Evolutionary conservation across 2,329 filamentous ascomycete genomes (phyloP).

Genomic region (Aspergillus intermedius): DNA sequence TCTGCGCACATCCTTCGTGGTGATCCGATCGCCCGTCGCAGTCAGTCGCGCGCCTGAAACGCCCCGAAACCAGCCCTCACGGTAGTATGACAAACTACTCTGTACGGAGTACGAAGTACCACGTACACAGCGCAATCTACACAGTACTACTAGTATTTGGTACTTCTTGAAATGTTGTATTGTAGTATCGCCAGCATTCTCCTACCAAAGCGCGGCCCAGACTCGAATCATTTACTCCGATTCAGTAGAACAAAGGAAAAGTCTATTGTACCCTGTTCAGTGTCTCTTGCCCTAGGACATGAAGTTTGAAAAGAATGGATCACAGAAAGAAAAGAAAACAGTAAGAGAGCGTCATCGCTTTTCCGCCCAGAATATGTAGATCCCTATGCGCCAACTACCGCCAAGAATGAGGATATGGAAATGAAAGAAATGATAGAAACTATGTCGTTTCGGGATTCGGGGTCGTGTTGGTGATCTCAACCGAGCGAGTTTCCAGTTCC

Average conservation of each 20-base stretch:
- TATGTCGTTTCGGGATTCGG: conserved; percentile 23
- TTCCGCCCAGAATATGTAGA: conserved; percentile 7
- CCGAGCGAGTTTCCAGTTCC: conserved; percentile 31
- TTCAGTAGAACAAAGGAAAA: conserved; percentile 6
- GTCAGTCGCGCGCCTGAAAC: too few species aligned
- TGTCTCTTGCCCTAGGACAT: conserved; percentile 5
- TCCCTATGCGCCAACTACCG: conserved; percentile 17
- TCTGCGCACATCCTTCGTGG: too few species aligned
- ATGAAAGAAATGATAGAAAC: conserved; percentile 7
- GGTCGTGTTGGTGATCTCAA: conserved; percentile 24
- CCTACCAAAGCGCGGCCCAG: too few species aligned
- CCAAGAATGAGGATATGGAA: conserved; percentile 3
- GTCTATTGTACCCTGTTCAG: conserved; percentile 10
- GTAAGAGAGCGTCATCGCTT: conserved; percentile 8
- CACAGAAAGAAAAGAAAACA: conserved; percentile 6
- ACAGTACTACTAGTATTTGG: too few species aligned
- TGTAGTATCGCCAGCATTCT: too few species aligned
- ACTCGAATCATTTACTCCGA: too few species aligned
- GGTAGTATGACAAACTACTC: too few species aligned
- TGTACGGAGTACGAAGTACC: too few species aligned
- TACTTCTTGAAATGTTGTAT: too few species aligned
- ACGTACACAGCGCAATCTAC: too few species aligned
- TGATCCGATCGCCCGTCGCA: too few species aligned
- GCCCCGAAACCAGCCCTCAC: too few species aligned
- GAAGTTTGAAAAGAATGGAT: conserved; percentile 12